phyloP scores from a whole-genome alignment of 1,284 basidiomycete genomes.

The Cutaneotrichosporon cutaneum region DNA sequence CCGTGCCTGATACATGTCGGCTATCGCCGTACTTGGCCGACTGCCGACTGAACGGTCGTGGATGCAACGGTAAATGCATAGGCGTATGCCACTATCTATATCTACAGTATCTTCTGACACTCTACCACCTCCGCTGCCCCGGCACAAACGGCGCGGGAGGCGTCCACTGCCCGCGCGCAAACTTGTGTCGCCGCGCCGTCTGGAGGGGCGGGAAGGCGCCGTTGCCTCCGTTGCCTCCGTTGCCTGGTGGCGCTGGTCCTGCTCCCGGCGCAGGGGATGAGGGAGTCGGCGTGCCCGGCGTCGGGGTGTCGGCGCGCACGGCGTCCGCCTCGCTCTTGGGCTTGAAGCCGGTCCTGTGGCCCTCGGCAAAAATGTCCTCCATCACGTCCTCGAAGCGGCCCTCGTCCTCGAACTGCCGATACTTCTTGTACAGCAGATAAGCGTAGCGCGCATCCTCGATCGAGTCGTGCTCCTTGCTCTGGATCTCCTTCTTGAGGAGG shows the following conservation, averaged over 20 bases:
- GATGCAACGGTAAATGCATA: background rate
- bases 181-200: background rate
- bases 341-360: conserved; percentile 45
- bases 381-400: conserved; percentile 82
- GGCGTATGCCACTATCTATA: background rate
- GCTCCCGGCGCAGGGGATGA: background rate
- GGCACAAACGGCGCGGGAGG: conserved; percentile 15
- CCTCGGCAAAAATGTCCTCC: conserved; percentile 64
- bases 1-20: background rate
- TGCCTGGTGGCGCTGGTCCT: background rate
- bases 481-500: conserved; percentile 84
- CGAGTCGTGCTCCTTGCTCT: conserved; percentile 90
- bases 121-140: conserved; percentile 16
- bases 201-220: conserved; percentile 2
- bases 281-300: background rate
- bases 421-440: conserved; percentile 79
- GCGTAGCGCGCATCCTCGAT: conserved; percentile 94
- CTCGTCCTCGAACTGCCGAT: conserved; percentile 71
- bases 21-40: background rate
- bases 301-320: conserved; percentile 4
- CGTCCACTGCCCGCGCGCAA: background rate
- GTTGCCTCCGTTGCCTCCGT: background rate
- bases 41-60: no score
- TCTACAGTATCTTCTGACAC: background rate
- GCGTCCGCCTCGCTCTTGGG: conserved; percentile 17